Percentiles rank a stretch among this genome's conserved stretches.
phyloP scores from a whole-genome alignment of 768 basidiomycete species.

The Termitomyces sp. region DNA sequence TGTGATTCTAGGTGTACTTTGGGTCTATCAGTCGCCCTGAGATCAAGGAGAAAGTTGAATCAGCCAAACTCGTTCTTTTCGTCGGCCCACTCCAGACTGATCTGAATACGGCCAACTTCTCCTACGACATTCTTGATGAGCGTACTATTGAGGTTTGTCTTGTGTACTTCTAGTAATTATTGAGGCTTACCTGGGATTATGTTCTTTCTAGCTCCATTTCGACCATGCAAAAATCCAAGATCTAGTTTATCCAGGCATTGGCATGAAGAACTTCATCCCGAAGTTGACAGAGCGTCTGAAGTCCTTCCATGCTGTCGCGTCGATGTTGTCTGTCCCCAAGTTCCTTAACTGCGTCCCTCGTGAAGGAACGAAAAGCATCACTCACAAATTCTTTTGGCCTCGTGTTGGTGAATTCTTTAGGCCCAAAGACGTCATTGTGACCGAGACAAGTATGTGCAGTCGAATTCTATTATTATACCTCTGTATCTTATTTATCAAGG shows the following conservation, averaged over 20 bases:
- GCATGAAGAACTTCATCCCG: slow-evolving; percentile 74
- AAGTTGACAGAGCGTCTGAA: slow-evolving; percentile 58
- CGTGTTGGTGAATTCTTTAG: slow-evolving; percentile 69
- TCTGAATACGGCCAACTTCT: slow-evolving; percentile 88
- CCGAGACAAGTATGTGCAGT: slow-evolving; percentile 68
- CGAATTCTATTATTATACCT: not conserved
- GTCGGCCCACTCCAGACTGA: slow-evolving; percentile 71
- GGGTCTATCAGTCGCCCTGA: slow-evolving; percentile 66
- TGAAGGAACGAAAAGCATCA: slow-evolving; percentile 51
- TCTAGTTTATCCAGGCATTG: slow-evolving; percentile 52
- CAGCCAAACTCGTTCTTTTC: slow-evolving; percentile 70
- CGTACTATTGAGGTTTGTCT: slow-evolving; percentile 59
- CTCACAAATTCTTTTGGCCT: slow-evolving; percentile 85
- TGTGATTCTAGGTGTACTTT: slow-evolving; percentile 57
- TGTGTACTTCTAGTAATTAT: not conserved
- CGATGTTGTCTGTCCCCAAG: slow-evolving; percentile 42
- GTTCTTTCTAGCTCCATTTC: slow-evolving; percentile 60
- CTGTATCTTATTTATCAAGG: not conserved
- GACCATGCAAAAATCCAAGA: slow-evolving; percentile 26
- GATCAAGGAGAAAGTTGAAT: slow-evolving; percentile 71
- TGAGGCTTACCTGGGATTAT: not conserved
- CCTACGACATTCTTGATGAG: slow-evolving; percentile 59
- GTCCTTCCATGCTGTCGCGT: slow-evolving; percentile 34
- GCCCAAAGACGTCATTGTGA: slow-evolving; percentile 73
- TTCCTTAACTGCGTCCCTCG: slow-evolving; percentile 42